Conservation (phyloP, 495 filamentous ascomycete genomes). For the Podospora fimiseda region DNA sequence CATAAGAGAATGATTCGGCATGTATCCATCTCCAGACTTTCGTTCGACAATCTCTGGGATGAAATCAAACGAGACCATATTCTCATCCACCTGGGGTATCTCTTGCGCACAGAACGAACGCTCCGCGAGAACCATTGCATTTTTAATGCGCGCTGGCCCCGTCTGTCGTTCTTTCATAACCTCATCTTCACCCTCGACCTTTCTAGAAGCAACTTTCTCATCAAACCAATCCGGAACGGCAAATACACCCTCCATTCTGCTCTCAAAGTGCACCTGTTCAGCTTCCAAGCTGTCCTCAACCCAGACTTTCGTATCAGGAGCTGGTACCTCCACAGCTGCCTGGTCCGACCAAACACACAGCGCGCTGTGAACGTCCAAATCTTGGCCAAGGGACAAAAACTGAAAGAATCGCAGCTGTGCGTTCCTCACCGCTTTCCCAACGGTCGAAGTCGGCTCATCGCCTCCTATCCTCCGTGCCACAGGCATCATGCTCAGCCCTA, state of each 20-base stretch:
- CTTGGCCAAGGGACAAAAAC: conserved; percentile 21
- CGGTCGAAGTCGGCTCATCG: neutral
- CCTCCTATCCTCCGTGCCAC: conserved; percentile 8
- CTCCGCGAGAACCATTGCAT: conserved; percentile 8
- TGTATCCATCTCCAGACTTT: conserved; percentile 13
- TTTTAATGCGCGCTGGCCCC: neutral
- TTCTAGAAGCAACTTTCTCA: conserved; percentile 11
- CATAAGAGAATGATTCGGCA: conserved; percentile 18
- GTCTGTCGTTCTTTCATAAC: neutral
- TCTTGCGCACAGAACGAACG: conserved; percentile 1
- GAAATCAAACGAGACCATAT: neutral
- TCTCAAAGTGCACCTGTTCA: conserved; percentile 5
- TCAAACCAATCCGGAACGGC: conserved; percentile 26
- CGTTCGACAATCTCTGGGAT: neutral
- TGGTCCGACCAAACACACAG: conserved; percentile 26
- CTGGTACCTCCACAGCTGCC: neutral
- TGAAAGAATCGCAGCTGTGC: conserved; percentile 25
- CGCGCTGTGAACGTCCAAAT: conserved; percentile 21
- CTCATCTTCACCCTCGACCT: neutral
- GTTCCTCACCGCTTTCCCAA: conserved; percentile 4
- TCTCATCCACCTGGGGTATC: neutral
- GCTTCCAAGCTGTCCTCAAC: neutral
- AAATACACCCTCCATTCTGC: conserved; percentile 13
- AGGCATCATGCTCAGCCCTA: conserved; percentile 19
- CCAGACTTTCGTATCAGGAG: conserved; percentile 5